Conservation (phyloP, 106 monocot genomes). For the Platanthera zijinensis region DNA sequence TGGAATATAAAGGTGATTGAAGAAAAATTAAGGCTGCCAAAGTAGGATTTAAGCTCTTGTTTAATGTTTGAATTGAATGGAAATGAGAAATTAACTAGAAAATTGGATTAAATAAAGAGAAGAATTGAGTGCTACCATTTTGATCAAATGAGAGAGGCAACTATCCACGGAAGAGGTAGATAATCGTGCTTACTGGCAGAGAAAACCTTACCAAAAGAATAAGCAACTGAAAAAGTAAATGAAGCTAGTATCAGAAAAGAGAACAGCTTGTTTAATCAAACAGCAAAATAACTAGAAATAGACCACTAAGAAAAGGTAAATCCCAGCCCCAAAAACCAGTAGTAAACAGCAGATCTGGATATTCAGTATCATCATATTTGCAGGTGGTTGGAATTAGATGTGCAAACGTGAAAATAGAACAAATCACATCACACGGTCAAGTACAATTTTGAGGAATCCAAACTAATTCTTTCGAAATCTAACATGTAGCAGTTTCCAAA, state of each 20-base stretch:
- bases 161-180: neutral
- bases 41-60: neutral
- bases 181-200: neutral
- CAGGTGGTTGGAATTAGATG: too few relatives aligned
- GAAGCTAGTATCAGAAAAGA: neutral
- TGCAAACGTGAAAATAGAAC: too few relatives aligned
- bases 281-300: neutral
- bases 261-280: neutral
- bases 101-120: constrained; percentile 3
- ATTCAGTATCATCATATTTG: too few relatives aligned
- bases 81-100: neutral
- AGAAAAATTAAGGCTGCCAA: neutral
- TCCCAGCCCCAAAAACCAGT: too few relatives aligned
- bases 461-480: too few relatives aligned
- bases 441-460: too few relatives aligned
- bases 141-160: constrained; percentile 1
- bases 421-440: too few relatives aligned
- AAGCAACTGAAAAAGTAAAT: neutral
- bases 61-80: neutral
- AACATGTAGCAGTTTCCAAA: too few relatives aligned
- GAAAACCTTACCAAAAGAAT: neutral
- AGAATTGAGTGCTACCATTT: neutral
- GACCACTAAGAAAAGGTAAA: too few relatives aligned
- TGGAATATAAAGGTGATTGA: neutral
- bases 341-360: too few relatives aligned